A percentile compares a stretch with the other conserved stretches of the same genome.
These are phyloP conservation scores for Laetiporus sulphureus DNA, from an alignment of 1,284 basidiomycete genomes.

Conservation along the genomic window DNA sequence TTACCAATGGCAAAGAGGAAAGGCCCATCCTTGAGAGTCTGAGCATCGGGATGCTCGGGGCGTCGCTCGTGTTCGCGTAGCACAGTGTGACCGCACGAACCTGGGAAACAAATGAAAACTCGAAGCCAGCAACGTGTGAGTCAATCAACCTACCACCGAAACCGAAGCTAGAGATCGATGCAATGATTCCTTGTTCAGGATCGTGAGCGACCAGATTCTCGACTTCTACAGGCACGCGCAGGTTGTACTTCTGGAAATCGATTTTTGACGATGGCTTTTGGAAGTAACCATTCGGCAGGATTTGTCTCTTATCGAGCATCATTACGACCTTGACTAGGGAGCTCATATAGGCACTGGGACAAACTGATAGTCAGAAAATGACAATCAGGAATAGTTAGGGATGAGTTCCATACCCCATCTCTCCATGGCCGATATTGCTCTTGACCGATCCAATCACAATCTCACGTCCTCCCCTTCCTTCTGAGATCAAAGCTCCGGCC, in stretches of 20 bases:
- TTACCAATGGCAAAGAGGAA: conserved; percentile 10
- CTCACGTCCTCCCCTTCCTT: conserved; percentile 16
- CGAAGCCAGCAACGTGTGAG: background rate
- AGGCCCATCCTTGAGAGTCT: conserved; percentile 1
- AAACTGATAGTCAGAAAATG: background rate
- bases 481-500: conserved; percentile 19
- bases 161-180: conserved; percentile 16
- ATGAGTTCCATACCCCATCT: conserved; percentile 25
- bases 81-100: conserved; percentile 12
- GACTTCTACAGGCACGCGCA: conserved; percentile 12
- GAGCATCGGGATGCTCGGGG: conserved; percentile 2
- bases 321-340: conserved; percentile 9
- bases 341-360: conserved; percentile 1
- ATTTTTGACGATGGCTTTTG: conserved; percentile 15
- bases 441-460: conserved; percentile 26
- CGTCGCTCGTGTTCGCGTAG: conserved; percentile 9
- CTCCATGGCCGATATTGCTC: conserved; percentile 24
- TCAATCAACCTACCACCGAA: conserved; percentile 12
- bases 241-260: conserved; percentile 15
- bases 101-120: conserved; percentile 3
- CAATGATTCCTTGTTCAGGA: conserved; percentile 11
- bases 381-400: conserved; percentile 21
- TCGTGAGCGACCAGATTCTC: conserved; percentile 11
- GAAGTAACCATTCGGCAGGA: conserved; percentile 16
- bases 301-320: conserved; percentile 13